Percentiles rank a stretch among this genome's conserved stretches.
Evolutionary conservation across 495 filamentous ascomycete species (phyloP).

Genomic region (Penicillium dipodomyicola): DNA sequence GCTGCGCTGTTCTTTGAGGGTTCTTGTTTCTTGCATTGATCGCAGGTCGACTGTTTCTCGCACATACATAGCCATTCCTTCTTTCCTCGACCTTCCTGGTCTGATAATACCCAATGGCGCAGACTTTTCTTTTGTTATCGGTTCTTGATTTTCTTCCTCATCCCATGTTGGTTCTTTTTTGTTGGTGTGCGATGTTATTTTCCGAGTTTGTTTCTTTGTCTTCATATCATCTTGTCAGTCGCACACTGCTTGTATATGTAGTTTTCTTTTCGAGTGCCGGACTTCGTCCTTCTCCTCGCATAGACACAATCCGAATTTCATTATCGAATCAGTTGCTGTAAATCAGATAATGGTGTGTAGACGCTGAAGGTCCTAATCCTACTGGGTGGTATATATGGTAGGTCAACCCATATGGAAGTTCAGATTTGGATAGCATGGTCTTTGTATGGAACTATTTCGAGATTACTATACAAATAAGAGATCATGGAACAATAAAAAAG

Average conservation of each 20-base stretch:
- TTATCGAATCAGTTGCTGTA: background rate
- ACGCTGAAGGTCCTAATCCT: background rate
- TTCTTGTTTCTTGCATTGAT: slow-evolving; percentile 24
- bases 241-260: slow-evolving; percentile 2
- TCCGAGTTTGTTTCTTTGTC: slow-evolving; percentile 1
- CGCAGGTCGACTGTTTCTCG: slow-evolving; percentile 31
- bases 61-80: slow-evolving; percentile 27
- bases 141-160: background rate
- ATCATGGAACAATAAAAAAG: background rate
- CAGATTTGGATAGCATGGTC: background rate
- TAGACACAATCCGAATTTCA: slow-evolving; percentile 2
- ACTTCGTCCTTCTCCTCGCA: background rate
- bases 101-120: slow-evolving; percentile 31
- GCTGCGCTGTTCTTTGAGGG: slow-evolving; percentile 2
- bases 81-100: slow-evolving; percentile 9
- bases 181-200: slow-evolving; percentile 8
- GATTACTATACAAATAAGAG: background rate
- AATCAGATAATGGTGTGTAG: background rate
- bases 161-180: background rate
- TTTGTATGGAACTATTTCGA: background rate
- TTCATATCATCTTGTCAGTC: background rate
- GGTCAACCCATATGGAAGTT: background rate
- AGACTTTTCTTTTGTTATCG: slow-evolving; percentile 16
- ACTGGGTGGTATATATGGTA: background rate
- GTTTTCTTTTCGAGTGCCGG: background rate